Evolutionary conservation across 805 yeast genomes (phyloP), one percentile per base, ranked within the genome.

Genomic region (Wickerhamiella dianesei): DNA sequence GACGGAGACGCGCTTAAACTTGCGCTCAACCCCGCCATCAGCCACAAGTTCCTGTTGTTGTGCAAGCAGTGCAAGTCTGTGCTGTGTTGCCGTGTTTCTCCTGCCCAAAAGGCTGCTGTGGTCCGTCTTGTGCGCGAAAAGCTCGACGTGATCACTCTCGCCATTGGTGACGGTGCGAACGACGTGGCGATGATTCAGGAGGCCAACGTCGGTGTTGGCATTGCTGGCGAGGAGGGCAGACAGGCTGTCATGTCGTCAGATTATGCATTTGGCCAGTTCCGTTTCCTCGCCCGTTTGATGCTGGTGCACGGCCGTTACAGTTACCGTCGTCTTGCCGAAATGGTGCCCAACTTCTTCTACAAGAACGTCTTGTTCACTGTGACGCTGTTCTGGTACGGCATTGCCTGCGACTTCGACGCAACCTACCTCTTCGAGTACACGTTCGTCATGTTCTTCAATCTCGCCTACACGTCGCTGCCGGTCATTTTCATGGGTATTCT

Each of bases 161-260:
- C 89, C 0, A 77, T 82, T 59, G 94, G 94, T 32, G 94, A 82
- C 60, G 94, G 94, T 53, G 84, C 92, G 21, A 82, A 82, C 58
- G 94, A 82, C 61, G 92, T 82, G 44, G 83, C 92, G 6, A 82
- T 82, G 94, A 83, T 82, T 52, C 89, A 82, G 58, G 82, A 84
- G 35, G 89, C 94, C 3, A 80, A 83, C 60, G 77, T 83, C 29
- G 94, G 94, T 48, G 80, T 83, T 36, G 94, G 94, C 53, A 82
- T 82, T 57, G 89, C 87, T 4, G 94, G 94, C 53, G 84, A 80
- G 56, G 94, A 82, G 65, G 94, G 94, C 50, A 66, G 92, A 45
- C 88, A 82, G 58, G 94, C 94, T 1, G 92, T 79, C 8, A 82
- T 82, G 94, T 77, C 86, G 1, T 76, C 88, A 0, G 94, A 82